Evolutionary conservation across 306 rosid genomes (phyloP).

Genomic region (Castanea mollissima): DNA sequence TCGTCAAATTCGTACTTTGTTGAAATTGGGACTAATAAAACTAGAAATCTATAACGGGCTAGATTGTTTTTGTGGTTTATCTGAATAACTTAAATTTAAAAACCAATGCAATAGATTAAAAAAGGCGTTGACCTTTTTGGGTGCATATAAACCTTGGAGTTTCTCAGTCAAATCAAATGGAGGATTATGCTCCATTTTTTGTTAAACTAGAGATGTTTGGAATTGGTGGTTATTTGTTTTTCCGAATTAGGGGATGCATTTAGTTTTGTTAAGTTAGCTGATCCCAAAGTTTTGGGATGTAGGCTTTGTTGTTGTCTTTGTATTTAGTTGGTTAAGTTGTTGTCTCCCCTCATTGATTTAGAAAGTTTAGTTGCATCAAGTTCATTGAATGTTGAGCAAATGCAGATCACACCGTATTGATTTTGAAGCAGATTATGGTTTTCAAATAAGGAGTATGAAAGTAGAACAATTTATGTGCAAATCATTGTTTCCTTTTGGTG

Average conservation of each 20-base stretch:
- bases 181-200: conserved; percentile 17
- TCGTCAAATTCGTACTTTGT: not conserved
- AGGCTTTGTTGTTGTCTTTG: too few species aligned
- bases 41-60: not conserved
- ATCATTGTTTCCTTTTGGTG: not conserved
- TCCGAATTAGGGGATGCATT: conserved; percentile 11
- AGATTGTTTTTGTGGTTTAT: conserved; percentile 1
- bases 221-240: conserved; percentile 3
- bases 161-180: not conserved
- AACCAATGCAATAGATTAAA: not conserved
- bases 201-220: conserved; percentile 19
- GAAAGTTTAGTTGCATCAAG: conserved; percentile 9
- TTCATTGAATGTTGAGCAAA: not conserved
- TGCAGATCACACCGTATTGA: not conserved
- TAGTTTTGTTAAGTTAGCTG: not conserved
- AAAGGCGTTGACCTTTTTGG: conserved; percentile 2
- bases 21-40: not conserved
- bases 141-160: not conserved
- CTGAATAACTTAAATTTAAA: not conserved
- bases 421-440: not conserved
- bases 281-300: too few species aligned
- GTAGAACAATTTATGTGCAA: too few species aligned
- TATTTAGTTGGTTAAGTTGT: not conserved
- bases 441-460: too few species aligned
- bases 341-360: not conserved